A percentile compares a stretch with the other conserved stretches of the same genome.
phyloP scores from a whole-genome alignment of 371 early-diverging fungal species.

The Apophysomyces trapeziformis region DNA sequence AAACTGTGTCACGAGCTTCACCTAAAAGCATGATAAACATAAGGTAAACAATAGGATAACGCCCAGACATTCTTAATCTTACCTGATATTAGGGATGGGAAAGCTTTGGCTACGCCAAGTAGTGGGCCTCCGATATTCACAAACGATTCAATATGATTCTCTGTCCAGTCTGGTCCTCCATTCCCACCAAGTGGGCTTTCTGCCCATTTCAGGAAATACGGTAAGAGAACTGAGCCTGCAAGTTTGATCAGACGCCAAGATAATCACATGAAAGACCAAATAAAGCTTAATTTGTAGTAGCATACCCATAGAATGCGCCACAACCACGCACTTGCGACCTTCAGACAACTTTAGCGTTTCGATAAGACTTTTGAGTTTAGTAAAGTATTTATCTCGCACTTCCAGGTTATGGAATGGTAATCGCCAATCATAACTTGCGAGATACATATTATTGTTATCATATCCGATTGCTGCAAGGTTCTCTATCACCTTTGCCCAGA shows the following conservation, averaged over 20 bases:
- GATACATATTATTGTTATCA: conserved; percentile 85
- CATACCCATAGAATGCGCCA: conserved; percentile 71
- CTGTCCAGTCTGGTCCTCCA: conserved; percentile 81
- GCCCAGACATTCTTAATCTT: conserved; percentile 3
- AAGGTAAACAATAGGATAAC: neutral
- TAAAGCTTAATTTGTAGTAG: neutral
- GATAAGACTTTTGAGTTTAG: conserved; percentile 76
- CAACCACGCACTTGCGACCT: conserved; percentile 67
- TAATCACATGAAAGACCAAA: conserved; percentile 4
- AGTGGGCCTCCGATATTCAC: conserved; percentile 90
- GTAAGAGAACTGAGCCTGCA: conserved; percentile 76
- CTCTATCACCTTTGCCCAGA: conserved; percentile 87
- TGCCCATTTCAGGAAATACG: conserved; percentile 94
- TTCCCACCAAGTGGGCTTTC: conserved; percentile 75
- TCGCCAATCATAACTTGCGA: conserved; percentile 96
- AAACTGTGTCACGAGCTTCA: conserved; percentile 90
- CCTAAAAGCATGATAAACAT: conserved; percentile 33
- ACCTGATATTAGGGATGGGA: conserved; percentile 76
- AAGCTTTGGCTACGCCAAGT: conserved; percentile 89
- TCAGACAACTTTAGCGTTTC: conserved; percentile 61
- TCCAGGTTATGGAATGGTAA: conserved; percentile 85
- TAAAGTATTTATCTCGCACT: conserved; percentile 84
- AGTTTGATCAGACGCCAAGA: neutral
- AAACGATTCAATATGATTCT: conserved; percentile 80
- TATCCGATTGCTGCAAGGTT: conserved; percentile 90